These are phyloP conservation scores for Sporopachydermia lactativora DNA, from an alignment of 805 yeast genomes.

Conservation along the genomic window DNA sequence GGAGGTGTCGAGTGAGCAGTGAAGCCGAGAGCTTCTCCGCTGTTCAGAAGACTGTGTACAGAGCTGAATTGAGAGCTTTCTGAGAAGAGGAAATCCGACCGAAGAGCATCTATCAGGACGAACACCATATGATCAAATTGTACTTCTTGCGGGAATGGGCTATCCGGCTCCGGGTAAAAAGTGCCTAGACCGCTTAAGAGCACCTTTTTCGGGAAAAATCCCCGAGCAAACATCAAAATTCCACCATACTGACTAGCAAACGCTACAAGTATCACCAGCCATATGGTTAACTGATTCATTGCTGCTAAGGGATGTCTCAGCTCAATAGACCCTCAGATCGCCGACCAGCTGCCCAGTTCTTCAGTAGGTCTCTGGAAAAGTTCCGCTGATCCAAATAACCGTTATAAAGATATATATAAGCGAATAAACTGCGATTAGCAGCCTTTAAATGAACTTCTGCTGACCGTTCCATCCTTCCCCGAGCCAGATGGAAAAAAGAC, in stretches of 20 bases:
- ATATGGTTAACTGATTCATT: too few relatives aligned
- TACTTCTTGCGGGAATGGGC: constrained; percentile 10
- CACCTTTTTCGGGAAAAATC: constrained; percentile 87
- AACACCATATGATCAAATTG: constrained; percentile 57
- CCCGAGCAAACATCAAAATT: constrained; percentile 50
- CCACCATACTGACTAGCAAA: constrained; percentile 34
- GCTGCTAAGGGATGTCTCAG: too few relatives aligned
- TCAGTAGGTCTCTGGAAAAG: too few relatives aligned
- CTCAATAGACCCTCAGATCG: too few relatives aligned
- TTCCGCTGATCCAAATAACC: too few relatives aligned
- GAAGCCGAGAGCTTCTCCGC: constrained; percentile 69
- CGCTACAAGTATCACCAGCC: constrained; percentile 5
- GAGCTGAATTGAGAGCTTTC: constrained; percentile 48
- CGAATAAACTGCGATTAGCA: too few relatives aligned
- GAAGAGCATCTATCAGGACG: constrained; percentile 85
- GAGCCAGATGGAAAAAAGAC: too few relatives aligned
- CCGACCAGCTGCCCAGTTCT: too few relatives aligned
- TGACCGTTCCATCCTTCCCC: too few relatives aligned
- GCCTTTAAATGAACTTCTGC: too few relatives aligned
- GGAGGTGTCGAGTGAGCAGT: constrained; percentile 94
- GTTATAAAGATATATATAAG: too few relatives aligned
- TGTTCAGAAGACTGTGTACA: constrained; percentile 46
- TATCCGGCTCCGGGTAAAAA: constrained; percentile 9
- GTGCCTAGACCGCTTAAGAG: constrained; percentile 47
- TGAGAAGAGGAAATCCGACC: constrained; percentile 76